These are phyloP conservation scores for Penicillium taxi DNA, from an alignment of 495 filamentous ascomycete species.

Conservation along the genomic window DNA sequence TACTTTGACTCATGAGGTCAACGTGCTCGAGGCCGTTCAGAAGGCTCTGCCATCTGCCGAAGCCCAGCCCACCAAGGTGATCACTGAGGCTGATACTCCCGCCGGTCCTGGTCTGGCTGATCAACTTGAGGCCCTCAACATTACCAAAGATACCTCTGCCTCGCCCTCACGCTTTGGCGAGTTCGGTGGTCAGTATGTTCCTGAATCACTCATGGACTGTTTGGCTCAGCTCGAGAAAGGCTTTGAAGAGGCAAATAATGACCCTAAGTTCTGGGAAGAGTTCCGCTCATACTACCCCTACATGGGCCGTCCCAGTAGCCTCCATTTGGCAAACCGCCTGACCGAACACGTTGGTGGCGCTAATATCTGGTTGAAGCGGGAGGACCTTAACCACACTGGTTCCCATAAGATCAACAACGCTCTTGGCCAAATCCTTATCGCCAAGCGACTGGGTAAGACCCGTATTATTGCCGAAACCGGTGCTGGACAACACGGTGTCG, in stretches of 20 bases:
- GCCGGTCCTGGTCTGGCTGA: slow-evolving; percentile 56
- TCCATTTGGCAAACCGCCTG: slow-evolving; percentile 65
- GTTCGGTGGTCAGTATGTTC: slow-evolving; percentile 98
- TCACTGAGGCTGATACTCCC: slow-evolving; percentile 52
- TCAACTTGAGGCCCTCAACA: slow-evolving; percentile 66
- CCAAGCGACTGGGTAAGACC: slow-evolving; percentile 75
- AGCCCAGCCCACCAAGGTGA: slow-evolving; percentile 43
- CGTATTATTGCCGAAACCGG: slow-evolving; percentile 93
- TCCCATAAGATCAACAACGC: slow-evolving; percentile 97
- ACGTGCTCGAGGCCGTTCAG: slow-evolving; percentile 52
- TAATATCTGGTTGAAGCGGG: slow-evolving; percentile 90
- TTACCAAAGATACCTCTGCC: slow-evolving; percentile 40
- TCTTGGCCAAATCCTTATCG: slow-evolving; percentile 79
- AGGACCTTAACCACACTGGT: slow-evolving; percentile 79
- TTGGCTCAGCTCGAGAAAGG: slow-evolving; percentile 81
- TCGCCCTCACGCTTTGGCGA: slow-evolving; percentile 85
- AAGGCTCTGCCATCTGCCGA: slow-evolving; percentile 31
- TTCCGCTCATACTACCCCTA: slow-evolving; percentile 95
- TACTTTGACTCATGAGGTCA: slow-evolving; percentile 29
- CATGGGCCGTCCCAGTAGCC: slow-evolving; percentile 89
- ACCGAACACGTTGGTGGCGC: slow-evolving; percentile 82
- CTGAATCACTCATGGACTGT: slow-evolving; percentile 96
- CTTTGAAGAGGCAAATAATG: slow-evolving; percentile 78
- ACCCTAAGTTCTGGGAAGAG: slow-evolving; percentile 93
- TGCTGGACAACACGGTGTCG: slow-evolving; percentile 90